Base-by-base conservation (phyloP, 2,329 filamentous ascomycete genomes). In the Microcyclospora tardicrescens region DNA sequence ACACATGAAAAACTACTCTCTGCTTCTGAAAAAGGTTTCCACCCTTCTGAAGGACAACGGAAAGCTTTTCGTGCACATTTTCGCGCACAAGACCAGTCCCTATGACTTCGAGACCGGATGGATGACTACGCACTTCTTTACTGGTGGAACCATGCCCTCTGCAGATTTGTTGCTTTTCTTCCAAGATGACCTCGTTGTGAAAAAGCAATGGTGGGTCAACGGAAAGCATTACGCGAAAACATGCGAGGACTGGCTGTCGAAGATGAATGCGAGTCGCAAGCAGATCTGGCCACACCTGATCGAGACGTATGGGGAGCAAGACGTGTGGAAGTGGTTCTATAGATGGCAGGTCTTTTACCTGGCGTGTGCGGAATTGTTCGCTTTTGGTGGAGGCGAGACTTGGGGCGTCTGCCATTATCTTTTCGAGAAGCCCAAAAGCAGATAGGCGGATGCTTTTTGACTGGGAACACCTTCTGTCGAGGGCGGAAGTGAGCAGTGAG, bases 111-210 rank as follows among this genome's bases (percentile, higher is more conserved):
- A 82, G 44, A 69, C 72, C 35, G 79, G 79, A 28, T 84, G 79
- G 79, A 83, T 83, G 79, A 79, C 77, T 36, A 72, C 72, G 44
- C 69, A 81, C 52, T 84, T 83, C 65, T 83, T 83, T 60, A 79
- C 77, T 0, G 79, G 79, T 10, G 79, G 79, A 2, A 82, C 77
- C 6, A 84, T 83, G 79, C 76, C 75, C 3, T 75, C 69, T 32
- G 71, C 75, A 0, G 79, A 83, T 54, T 58, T 84, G 38, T 57
- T 83, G 43, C 63, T 78, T 31, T 82, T 71, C 53, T 83, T 82
- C 53, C 78, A 83, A 57, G 61, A 65, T 16, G 69, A 81, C 51
- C 55, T 83, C 36, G 68, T 59, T 37, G 56, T 82, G 24, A 61
- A 72, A 58, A 63, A 66, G 47, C 76, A 81, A 57, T 84, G 79